These are phyloP conservation scores for Pelargonium exstipulatum DNA, from an alignment of 441 rosid genomes.

Conservation along the genomic window DNA sequence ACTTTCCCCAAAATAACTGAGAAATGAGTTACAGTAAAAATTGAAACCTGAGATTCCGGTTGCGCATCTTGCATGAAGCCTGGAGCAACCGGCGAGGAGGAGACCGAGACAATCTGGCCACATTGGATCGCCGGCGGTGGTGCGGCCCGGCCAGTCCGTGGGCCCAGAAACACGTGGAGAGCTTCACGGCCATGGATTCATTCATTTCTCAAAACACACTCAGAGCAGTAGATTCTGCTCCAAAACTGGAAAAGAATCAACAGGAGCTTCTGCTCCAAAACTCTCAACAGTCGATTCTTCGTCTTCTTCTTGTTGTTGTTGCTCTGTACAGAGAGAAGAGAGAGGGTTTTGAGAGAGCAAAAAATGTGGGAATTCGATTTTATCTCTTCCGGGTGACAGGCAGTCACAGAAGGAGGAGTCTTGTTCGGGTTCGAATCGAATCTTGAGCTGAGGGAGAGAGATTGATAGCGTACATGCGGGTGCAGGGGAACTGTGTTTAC, in stretches of 20 bases:
- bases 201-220: not conserved
- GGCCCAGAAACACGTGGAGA: constrained; percentile 44
- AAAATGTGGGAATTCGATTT: not conserved
- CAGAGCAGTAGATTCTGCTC: not conserved
- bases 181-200: constrained; percentile 46
- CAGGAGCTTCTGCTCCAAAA: not conserved
- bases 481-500: not conserved
- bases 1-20: not conserved
- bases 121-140: constrained; percentile 5
- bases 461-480: not conserved
- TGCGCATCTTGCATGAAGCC: constrained; percentile 68
- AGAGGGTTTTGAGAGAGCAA: not conserved
- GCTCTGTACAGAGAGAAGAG: no score
- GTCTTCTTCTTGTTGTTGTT: not conserved
- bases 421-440: not conserved
- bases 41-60: constrained; percentile 52
- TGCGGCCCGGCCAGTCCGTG: constrained; percentile 33
- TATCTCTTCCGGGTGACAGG: not conserved
- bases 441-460: not conserved
- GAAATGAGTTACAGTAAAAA: not conserved
- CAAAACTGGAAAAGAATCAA: not conserved
- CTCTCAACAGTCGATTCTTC: not conserved
- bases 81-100: constrained; percentile 46
- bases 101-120: constrained; percentile 23
- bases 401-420: not conserved